Evolutionary conservation across 306 rosid species (phyloP), one percentile per base, ranked within the genome.

Genomic region (Rosa rugosa): DNA sequence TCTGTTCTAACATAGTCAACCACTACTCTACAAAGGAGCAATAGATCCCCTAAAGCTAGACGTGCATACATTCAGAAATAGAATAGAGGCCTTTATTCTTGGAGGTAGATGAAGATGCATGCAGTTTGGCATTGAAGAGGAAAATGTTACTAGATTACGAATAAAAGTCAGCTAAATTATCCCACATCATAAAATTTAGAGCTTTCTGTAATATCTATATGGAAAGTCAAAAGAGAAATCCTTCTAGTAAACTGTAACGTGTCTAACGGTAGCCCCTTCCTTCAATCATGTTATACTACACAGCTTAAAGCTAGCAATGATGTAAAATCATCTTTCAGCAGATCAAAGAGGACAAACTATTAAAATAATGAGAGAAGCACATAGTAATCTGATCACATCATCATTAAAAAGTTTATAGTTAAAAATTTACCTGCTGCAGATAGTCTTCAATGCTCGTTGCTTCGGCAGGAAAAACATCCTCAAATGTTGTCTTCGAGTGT

Each of bases 391-490:
- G 64, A 79, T 27, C 68, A 69, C 56, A 78, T 25, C 59, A 46
- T 20, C 59, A 4, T 51, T 49, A 34, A 79, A 22, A 17, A 81
- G 53, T 47, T 34, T 36, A 74, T 45, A 80, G 72, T 70, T 85
- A 34, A 65, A 81, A 75, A 69, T 18, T 49, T 87, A 95, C 99
- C 98, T 95, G 98, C 89, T 95, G 98, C 85, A 93, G 88, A 85
- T 95, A 95, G 79, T 95, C 99, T 85, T 95, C 98, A n/a, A 95
- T 91, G 36, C 91, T 95, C 60, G 98, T 91, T 66, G 99, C 98
- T 84, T 95, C 99, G 4, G 94, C 98, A 64, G 98, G 99, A 84
- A 95, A 95, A 77, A 91, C 98, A 82, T 95, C 99, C 86, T 95
- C 99, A 85, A 91, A 93, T 75, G 99, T 93, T 81, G 99, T 93